Conservation (phyloP, 2,329 filamentous ascomycete genomes). For the Lecanicillium sp. region DNA sequence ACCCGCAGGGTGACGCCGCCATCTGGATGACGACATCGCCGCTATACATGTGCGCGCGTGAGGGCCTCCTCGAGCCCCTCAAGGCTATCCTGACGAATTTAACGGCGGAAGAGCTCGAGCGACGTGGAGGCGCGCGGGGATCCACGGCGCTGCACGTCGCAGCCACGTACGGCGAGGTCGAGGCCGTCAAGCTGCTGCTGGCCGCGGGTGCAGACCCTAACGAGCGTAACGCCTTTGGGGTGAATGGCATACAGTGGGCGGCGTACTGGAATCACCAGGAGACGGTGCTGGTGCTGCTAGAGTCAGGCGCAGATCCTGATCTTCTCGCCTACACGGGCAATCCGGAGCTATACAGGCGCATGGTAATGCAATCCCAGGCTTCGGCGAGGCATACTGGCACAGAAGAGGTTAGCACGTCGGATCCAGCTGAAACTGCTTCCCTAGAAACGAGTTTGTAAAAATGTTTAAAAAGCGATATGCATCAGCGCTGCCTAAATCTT, state of each 20-base stretch:
- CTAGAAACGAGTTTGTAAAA: no score
- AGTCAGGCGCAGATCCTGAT: conserved; percentile 2
- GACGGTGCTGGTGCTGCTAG: conserved; percentile 2
- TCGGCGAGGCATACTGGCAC: no score
- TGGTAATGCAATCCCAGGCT: no score
- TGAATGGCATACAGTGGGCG: conserved; percentile 7
- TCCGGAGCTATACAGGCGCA: background rate
- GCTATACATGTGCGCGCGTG: conserved; percentile 7
- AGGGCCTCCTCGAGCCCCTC: conserved; percentile 3
- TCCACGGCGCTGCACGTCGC: conserved; percentile 8
- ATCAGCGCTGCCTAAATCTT: no score
- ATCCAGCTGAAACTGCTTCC: no score
- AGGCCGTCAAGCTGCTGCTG: conserved; percentile 4
- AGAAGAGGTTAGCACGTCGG: no score
- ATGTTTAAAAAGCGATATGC: no score
- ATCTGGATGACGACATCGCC: conserved; percentile 5
- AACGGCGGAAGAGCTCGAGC: conserved; percentile 2
- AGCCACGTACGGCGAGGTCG: conserved; percentile 5
- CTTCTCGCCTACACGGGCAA: conserved; percentile 1
- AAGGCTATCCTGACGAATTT: background rate
- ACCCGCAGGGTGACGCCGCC: background rate
- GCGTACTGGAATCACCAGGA: conserved; percentile 3
- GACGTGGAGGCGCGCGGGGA: conserved; percentile 4
- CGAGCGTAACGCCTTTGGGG: conserved; percentile 2
- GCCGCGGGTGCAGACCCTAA: conserved; percentile 5